Percentiles rank a stretch among this genome's conserved stretches.
phyloP scores from a whole-genome alignment of 805 yeast genomes.

The Saturnispora kantuleensis region DNA sequence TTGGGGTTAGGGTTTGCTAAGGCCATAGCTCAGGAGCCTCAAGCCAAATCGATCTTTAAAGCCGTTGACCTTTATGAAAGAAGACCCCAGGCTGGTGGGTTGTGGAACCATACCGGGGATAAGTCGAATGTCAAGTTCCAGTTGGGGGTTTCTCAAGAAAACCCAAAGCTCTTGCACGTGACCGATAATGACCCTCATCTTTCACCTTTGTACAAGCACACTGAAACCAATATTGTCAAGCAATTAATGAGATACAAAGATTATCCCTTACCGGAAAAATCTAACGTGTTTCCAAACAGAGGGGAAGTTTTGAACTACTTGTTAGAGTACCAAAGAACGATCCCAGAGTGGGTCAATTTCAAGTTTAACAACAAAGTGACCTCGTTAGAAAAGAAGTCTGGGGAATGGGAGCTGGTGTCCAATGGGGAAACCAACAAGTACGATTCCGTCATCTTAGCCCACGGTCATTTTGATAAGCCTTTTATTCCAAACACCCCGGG shows the following conservation, averaged over 20 bases:
- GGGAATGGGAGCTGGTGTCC: constrained; percentile 21
- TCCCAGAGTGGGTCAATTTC: constrained; percentile 30
- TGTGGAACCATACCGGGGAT: constrained; percentile 26
- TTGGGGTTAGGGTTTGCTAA: constrained; percentile 27
- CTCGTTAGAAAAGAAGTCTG: constrained; percentile 27
- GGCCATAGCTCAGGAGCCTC: constrained; percentile 26
- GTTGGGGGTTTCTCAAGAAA: constrained; percentile 10
- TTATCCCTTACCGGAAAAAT: constrained; percentile 24
- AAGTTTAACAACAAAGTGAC: constrained; percentile 36
- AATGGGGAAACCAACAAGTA: constrained; percentile 12
- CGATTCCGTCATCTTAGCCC: constrained; percentile 33
- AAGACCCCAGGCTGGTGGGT: constrained; percentile 25
- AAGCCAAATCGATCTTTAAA: constrained; percentile 14
- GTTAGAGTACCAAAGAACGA: constrained; percentile 38
- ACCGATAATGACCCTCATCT: constrained; percentile 14
- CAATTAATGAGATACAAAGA: constrained; percentile 25
- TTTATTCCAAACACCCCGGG: constrained; percentile 36
- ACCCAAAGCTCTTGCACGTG: constrained; percentile 13
- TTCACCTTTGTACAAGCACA: constrained; percentile 28
- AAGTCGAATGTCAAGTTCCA: constrained; percentile 18
- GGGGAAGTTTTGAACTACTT: constrained; percentile 54
- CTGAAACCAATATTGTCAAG: constrained; percentile 28
- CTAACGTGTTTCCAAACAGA: constrained; percentile 50
- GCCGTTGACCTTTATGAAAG: constrained; percentile 26
- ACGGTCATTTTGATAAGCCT: constrained; percentile 41